These are phyloP conservation scores for Aaosphaeria arxii DNA, from an alignment of 2,329 filamentous ascomycete genomes.

Conservation along the genomic window DNA sequence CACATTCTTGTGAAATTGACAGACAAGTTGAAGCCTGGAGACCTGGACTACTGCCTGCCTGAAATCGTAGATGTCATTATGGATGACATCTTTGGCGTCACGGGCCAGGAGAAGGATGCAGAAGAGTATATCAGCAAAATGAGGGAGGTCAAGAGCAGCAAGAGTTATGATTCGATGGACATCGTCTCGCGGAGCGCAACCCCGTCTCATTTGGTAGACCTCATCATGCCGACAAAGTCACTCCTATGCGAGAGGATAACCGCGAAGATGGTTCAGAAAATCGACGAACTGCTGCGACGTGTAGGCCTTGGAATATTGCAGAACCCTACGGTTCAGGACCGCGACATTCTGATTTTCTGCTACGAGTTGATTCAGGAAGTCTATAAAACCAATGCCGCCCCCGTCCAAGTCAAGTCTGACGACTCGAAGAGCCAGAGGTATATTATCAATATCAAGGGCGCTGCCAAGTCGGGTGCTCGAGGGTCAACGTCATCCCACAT, in stretches of 20 bases:
- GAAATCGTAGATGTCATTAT: conserved; percentile 82
- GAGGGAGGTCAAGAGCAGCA: conserved; percentile 97
- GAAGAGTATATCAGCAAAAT: conserved; percentile 93
- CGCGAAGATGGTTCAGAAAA: conserved; percentile 78
- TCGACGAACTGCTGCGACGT: conserved; percentile 81
- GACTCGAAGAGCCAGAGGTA: conserved; percentile 62
- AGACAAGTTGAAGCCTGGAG: conserved; percentile 72
- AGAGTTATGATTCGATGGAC: conserved; percentile 97
- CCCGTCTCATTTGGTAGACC: conserved; percentile 66
- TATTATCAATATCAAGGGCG: conserved; percentile 71
- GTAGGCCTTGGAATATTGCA: conserved; percentile 79
- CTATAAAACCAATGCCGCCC: conserved; percentile 62
- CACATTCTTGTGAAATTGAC: conserved; percentile 77
- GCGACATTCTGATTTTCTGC: conserved; percentile 87
- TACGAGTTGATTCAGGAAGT: conserved; percentile 90
- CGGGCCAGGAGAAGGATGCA: conserved; percentile 94
- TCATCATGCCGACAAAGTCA: conserved; percentile 74
- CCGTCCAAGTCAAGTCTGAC: conserved; percentile 24
- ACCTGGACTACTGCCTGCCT: conserved; percentile 81
- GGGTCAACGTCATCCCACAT: conserved; percentile 74
- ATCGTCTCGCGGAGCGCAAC: conserved; percentile 81
- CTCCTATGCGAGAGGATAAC: conserved; percentile 83
- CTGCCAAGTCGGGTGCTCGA: conserved; percentile 69
- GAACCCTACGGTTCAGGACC: conserved; percentile 74
- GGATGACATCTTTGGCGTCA: conserved; percentile 94